A percentile compares a stretch with the other conserved stretches of the same genome.
Evolutionary conservation across 306 rosid genomes (phyloP).

Genomic region (Morella rubra): DNA sequence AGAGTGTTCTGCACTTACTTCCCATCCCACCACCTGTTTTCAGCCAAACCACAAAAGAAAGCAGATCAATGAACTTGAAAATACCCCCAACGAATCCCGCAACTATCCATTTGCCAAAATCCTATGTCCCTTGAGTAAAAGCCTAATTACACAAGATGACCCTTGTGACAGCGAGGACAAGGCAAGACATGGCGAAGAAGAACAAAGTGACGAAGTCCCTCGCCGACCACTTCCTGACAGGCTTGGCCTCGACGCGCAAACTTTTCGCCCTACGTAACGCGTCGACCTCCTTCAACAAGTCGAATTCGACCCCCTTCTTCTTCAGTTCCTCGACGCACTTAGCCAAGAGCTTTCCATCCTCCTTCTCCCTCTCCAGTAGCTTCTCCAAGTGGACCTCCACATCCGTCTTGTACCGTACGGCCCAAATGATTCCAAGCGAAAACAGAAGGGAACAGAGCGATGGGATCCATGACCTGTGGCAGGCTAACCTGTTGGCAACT

Average conservation of each 20-base stretch:
- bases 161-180: constrained; percentile 68
- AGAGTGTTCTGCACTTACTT: constrained; percentile 63
- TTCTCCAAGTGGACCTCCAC: constrained; percentile 81
- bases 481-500: constrained; percentile 24
- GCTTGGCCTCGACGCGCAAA: constrained; percentile 61
- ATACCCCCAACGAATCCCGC: background rate
- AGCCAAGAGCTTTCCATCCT: constrained; percentile 56
- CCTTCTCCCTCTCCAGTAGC: constrained; percentile 78
- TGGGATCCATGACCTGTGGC: constrained; percentile 82
- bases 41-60: background rate
- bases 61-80: background rate
- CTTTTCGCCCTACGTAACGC: constrained; percentile 92
- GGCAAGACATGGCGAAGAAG: constrained; percentile 67
- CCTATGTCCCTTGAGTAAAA: background rate
- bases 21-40: background rate
- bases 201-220: constrained; percentile 76
- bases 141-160: constrained; percentile 62
- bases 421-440: constrained; percentile 81
- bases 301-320: constrained; percentile 87
- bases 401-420: constrained; percentile 80
- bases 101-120: background rate
- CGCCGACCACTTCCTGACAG: constrained; percentile 76
- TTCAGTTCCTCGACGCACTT: constrained; percentile 83
- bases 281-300: constrained; percentile 89
- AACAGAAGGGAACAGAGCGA: constrained; percentile 69